phyloP scores from a whole-genome alignment of 768 basidiomycete genomes.

The Leccinum obscurum region DNA sequence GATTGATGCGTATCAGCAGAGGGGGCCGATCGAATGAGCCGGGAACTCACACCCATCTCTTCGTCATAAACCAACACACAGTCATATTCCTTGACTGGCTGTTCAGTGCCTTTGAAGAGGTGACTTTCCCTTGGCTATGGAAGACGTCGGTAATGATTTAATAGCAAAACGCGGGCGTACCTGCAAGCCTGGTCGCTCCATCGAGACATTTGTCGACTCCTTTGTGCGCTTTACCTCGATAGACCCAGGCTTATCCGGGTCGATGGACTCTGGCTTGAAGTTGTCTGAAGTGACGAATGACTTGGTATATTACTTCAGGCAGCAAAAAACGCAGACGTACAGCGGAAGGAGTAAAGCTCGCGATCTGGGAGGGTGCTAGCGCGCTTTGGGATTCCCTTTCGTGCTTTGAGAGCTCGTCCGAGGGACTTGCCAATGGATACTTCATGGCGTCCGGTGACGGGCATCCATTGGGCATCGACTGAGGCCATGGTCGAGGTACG shows the following conservation, averaged over 20 bases:
- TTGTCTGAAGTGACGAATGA: slow-evolving; percentile 50
- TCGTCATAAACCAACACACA: slow-evolving; percentile 84
- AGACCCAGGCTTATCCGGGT: slow-evolving; percentile 61
- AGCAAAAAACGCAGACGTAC: slow-evolving; percentile 42
- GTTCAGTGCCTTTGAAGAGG: slow-evolving; percentile 58
- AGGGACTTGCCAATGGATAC: slow-evolving; percentile 66
- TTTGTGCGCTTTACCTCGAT: slow-evolving; percentile 59
- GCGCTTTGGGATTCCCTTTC: slow-evolving; percentile 52
- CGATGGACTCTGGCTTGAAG: slow-evolving; percentile 74
- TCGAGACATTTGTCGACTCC: slow-evolving; percentile 51
- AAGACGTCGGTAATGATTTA: slow-evolving; percentile 1
- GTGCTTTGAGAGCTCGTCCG: slow-evolving; percentile 63
- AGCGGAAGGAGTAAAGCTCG: slow-evolving; percentile 78
- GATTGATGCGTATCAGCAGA: slow-evolving; percentile 12
- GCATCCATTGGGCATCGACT: slow-evolving; percentile 53
- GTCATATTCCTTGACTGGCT: slow-evolving; percentile 63
- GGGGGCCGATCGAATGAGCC: slow-evolving; percentile 1
- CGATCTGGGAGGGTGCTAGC: slow-evolving; percentile 51
- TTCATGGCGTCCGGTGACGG: slow-evolving; percentile 53
- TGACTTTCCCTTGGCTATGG: slow-evolving; percentile 53
- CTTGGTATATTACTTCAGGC: background rate
- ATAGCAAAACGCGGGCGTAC: slow-evolving; percentile 35
- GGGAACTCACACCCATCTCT: slow-evolving; percentile 56
- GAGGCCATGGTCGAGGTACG: slow-evolving; percentile 44
- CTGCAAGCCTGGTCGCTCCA: slow-evolving; percentile 68